Evolutionary conservation across 306 rosid genomes (phyloP).

Genomic region (Dryas octopetala): DNA sequence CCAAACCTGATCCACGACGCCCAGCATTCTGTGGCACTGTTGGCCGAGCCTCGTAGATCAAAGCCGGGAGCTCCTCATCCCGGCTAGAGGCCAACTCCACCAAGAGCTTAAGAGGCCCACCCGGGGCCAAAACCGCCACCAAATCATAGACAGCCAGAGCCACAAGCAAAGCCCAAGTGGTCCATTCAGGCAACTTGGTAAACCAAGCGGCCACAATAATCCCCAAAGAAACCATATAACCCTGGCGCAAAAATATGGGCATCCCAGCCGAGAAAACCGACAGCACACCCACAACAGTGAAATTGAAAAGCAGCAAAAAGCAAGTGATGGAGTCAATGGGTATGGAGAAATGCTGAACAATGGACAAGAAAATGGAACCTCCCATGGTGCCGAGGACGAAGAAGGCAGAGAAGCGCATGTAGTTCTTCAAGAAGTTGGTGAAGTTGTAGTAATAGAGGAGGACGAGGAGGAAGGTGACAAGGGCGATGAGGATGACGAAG

Average conservation of each 20-base stretch:
- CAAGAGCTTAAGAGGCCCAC: constrained; percentile 83
- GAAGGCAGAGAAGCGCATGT: constrained; percentile 89
- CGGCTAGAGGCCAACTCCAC: constrained; percentile 86
- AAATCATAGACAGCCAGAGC: constrained; percentile 83
- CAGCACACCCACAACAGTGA: constrained; percentile 74
- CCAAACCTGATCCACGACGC: constrained; percentile 39
- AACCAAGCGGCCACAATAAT: constrained; percentile 92
- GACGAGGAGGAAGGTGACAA: constrained; percentile 74
- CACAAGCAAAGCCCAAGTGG: constrained; percentile 80
- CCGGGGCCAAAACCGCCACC: constrained; percentile 91
- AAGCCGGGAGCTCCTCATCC: constrained; percentile 88
- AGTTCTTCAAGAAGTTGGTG: constrained; percentile 78
- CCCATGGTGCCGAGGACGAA: constrained; percentile 83
- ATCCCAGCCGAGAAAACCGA: constrained; percentile 72
- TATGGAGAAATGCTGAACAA: constrained; percentile 65
- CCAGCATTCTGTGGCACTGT: constrained; percentile 36
- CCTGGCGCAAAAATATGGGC: constrained; percentile 71
- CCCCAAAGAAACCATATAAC: constrained; percentile 76
- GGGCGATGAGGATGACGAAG: constrained; percentile 67
- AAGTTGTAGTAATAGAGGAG: constrained; percentile 85
- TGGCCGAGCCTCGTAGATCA: constrained; percentile 90
- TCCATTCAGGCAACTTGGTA: constrained; percentile 88
- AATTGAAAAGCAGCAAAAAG: constrained; percentile 68
- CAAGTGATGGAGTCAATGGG: constrained; percentile 76
- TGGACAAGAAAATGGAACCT: constrained; percentile 72